Base-by-base conservation (phyloP, 2,329 filamentous ascomycete species). In the Epichloe elymi region DNA sequence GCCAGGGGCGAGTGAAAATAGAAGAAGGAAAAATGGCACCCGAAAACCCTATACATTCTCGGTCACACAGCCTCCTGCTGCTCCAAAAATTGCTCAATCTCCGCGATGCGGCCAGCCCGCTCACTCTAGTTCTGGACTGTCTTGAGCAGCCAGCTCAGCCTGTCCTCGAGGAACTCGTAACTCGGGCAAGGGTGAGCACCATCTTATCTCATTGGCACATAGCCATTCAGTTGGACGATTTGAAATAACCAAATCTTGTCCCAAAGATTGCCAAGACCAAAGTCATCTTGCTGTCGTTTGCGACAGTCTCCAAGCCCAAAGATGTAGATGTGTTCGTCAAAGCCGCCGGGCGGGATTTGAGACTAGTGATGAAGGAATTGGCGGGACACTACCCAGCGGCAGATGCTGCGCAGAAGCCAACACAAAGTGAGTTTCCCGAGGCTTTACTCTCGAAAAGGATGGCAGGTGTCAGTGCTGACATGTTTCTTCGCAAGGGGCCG, bases 121-220 rank as follows among this genome's bases (percentile, higher is more conserved):
- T 97, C 61, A 96, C 90, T 0, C 72, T 97, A 26, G 69, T 96
- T 3, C 74, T 95, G 51, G 91, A 97, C 66, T 87, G 77, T 36
- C 73, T 96, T 33, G 88, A 95, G 68, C 89, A 95, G 68, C 81
- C 83, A 26, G 86, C 82, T 6, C 75, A 73, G 33, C 82, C 83
- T 0, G 69, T 95, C 4, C 56, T 91, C 2, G 69, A 72, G 17
- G 89, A 95, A 66, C 87, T 91, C 66, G 79, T 86, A 50, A 72
- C 75, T 45, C 78, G 90, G 59, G 88, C 86, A 50, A 86, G 84
- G 72, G 87, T 86, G 58, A 19, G 50, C 3, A 11, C 12, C 14
- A 6, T 38, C 4, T 5, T 33, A 4, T n/a, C 38, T 11, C 10
- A 23, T 7, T 1, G 6, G 6, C 19, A 6, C 39, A 30, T 30